Evolutionary conservation across 2,329 filamentous ascomycete species (phyloP).

Genomic region (Alternaria sp.): DNA sequence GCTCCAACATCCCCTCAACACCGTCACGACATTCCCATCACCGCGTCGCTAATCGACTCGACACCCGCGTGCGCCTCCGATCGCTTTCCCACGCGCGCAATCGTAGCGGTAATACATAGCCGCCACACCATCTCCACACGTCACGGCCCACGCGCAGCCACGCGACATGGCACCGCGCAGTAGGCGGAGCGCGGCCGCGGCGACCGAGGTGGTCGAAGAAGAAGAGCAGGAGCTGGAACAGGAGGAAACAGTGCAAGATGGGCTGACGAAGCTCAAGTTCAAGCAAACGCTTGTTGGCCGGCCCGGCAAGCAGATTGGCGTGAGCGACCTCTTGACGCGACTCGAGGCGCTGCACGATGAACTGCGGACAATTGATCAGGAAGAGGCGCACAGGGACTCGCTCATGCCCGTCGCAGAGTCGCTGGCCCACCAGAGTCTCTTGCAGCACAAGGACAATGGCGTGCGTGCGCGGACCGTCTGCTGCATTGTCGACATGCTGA

Average conservation of each 20-base stretch:
- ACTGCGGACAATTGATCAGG: conserved; percentile 85
- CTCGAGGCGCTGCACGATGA: conserved; percentile 84
- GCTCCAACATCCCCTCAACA: conserved; percentile 17
- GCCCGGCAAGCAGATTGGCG: conserved; percentile 87
- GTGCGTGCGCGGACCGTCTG: conserved; percentile 89
- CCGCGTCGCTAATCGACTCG: conserved; percentile 23
- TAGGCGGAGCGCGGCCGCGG: conserved; percentile 49
- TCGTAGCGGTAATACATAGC: background rate
- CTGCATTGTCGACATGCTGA: conserved; percentile 92
- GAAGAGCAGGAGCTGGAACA: conserved; percentile 39
- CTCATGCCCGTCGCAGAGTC: conserved; percentile 85
- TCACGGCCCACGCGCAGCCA: conserved; percentile 35
- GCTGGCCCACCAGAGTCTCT: conserved; percentile 79
- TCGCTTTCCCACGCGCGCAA: conserved; percentile 11
- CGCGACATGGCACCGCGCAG: conserved; percentile 52
- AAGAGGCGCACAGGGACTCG: conserved; percentile 83
- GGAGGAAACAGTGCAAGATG: conserved; percentile 59
- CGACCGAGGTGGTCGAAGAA: conserved; percentile 39
- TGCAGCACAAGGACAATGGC: conserved; percentile 92
- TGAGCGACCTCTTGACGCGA: conserved; percentile 81
- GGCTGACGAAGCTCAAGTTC: conserved; percentile 69
- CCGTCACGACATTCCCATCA: conserved; percentile 17
- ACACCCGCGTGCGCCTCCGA: conserved; percentile 15
- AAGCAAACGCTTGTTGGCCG: conserved; percentile 89
- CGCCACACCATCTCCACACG: conserved; percentile 1